phyloP scores from a whole-genome alignment of 495 filamentous ascomycete genomes.

The Hyaloscypha variabilis region DNA sequence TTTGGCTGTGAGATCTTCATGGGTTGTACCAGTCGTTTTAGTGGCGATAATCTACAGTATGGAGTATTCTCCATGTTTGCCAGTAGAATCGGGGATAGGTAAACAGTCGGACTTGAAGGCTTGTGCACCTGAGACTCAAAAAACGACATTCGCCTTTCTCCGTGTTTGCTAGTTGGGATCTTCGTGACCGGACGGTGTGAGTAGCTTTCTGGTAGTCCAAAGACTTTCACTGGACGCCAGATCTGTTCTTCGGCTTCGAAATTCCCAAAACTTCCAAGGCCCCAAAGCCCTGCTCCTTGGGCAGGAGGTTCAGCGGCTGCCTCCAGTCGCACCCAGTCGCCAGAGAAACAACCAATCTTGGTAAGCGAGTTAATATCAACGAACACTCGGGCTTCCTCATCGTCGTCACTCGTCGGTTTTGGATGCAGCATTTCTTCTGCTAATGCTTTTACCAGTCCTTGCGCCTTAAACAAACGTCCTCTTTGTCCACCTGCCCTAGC shows the following conservation, averaged over 20 bases:
- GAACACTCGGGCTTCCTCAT: slow-evolving; percentile 86
- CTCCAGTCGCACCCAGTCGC: slow-evolving; percentile 94
- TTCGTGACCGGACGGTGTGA: slow-evolving; percentile 54
- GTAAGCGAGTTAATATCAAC: slow-evolving; percentile 82
- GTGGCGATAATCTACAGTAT: slow-evolving; percentile 71
- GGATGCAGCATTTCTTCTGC: slow-evolving; percentile 82
- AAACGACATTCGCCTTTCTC: slow-evolving; percentile 51
- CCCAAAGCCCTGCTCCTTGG: slow-evolving; percentile 56
- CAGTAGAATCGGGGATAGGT: slow-evolving; percentile 82
- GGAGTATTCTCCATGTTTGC: slow-evolving; percentile 77
- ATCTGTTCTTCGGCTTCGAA: slow-evolving; percentile 48
- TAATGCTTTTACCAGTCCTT: slow-evolving; percentile 72
- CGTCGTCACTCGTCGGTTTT: slow-evolving; percentile 72
- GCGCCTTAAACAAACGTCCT: slow-evolving; percentile 70
- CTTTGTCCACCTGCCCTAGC: slow-evolving; percentile 64
- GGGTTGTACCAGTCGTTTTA: slow-evolving; percentile 48
- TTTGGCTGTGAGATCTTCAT: slow-evolving; percentile 45
- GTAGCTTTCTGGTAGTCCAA: slow-evolving; percentile 77
- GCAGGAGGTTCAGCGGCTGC: slow-evolving; percentile 65
- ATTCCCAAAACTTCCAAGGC: slow-evolving; percentile 54
- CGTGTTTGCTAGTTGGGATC: slow-evolving; percentile 50
- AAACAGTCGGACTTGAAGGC: slow-evolving; percentile 61
- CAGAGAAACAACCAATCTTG: slow-evolving; percentile 93
- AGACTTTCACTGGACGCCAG: slow-evolving; percentile 82
- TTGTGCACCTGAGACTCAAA: slow-evolving; percentile 56